Evolutionary conservation across 192 early-diverging fungal genomes (phyloP), one percentile per base, ranked within the genome.

Genomic region (Coemansia sp.): DNA sequence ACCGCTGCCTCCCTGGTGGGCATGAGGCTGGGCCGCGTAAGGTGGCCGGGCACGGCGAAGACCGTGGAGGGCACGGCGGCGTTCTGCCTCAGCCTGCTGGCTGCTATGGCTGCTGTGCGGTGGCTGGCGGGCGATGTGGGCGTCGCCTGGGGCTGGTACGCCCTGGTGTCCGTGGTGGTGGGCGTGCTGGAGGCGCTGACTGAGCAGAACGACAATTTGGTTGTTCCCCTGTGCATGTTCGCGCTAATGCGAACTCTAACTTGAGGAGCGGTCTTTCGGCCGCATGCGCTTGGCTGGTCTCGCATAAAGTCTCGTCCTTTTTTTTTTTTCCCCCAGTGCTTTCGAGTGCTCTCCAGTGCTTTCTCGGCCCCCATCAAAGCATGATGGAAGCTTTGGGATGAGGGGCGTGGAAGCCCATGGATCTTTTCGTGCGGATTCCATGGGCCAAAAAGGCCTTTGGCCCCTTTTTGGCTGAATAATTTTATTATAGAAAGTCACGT

Each of bases 201-300:
- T 2, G 89, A 87, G 57, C 95, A 99, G 83, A 99, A 99, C 70
- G 97, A 99, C 74, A 99, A 99, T 74, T 77, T 97, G 36, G 80
- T 95, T 24, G 88, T 98, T 59, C 95, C 97, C 3, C 84, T 95
- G 57, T 88, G 85, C 59, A 88, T 90, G 81, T 88, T 85, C 64
- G 67, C 90, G 3, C 59, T 60, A 9, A 24, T 60, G 35, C 59
- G 24, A 10, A 36, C 59, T 1, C 3, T 60, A 19, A 1, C 59
- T 19, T 14, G 11, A 13, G 6, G 54, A 33, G 16, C 9, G 33
- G 3, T n/a, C 29, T 34, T 29, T 34, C 3, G 34, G 29, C 3
- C 17, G 31, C 31, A 36, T 36, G n/a, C 36, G 3, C 17, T n/a
- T 39, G 19, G 19, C 36, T n/a, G 17, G 7, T 19, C 5, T 19